Base-by-base conservation (phyloP, 805 yeast genomes). In the Ogataea philodendri region DNA sequence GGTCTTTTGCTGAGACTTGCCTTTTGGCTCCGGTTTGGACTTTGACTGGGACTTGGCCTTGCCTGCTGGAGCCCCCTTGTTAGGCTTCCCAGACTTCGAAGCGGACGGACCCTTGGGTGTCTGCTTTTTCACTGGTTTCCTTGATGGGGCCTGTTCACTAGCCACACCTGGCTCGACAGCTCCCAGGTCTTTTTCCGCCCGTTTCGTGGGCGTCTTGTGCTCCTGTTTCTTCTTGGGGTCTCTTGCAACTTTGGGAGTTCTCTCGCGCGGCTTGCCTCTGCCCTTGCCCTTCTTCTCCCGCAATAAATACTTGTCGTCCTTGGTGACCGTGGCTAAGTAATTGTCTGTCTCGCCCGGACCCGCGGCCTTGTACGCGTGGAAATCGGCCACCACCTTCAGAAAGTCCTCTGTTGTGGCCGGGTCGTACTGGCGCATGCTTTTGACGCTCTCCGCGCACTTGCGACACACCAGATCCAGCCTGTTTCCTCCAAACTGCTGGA, bases 371-470 rank as follows among this genome's bases (percentile, higher is more conserved):
- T 33, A 22, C n/a, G 19, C 10, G 15, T 26, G 32, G 22, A 22
- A 32, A 11, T 40, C 39, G 3, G 27, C 35, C 4, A 32, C 37
- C 9, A 34, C 27, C 15, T 32, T 40, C 37, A 40, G 13, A 15
- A 40, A 40, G 14, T 40, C 40, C 8, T 15, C 25, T 4, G 29
- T 31, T 15, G 26, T 21, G 14, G 15, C 38, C 37, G 20, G 21
- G 5, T 22, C 14, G 17, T 36, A 40, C 18, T 35, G 38, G 1
- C 29, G 22, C 26, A 20, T 22, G 26, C 30, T 10, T 16, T 26
- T 26, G 19, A 21, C 19, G 7, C 23, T 17, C 6, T n/a, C 16
- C 5, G 32, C 33, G 30, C 43, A 39, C 23, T 22, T 19, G 18
- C 22, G 20, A 17, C 43, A 39, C 19, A 28, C 8, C 17, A 40